phyloP scores from a whole-genome alignment of 2,329 filamentous ascomycete species.

The Coniochaeta sp. region DNA sequence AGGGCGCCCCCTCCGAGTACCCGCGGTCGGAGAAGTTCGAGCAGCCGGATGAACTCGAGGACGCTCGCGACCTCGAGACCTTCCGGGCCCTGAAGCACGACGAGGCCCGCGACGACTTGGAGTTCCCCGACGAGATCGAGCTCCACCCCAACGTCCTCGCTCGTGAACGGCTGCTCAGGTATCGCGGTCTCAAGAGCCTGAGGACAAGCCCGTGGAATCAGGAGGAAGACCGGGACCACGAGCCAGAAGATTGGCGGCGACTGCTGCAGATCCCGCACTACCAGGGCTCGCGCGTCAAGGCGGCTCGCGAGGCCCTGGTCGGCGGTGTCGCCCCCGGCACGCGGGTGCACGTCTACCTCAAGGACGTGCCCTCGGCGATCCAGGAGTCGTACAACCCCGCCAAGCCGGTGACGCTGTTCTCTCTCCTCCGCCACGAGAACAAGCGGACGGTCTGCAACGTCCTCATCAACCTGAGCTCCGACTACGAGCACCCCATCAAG shows the following conservation, averaged over 20 bases:
- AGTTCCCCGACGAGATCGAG: constrained; percentile 97
- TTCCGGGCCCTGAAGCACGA: constrained; percentile 72
- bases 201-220: constrained; percentile 84
- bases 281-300: constrained; percentile 69
- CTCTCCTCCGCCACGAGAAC: constrained; percentile 86
- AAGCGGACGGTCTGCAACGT: constrained; percentile 88
- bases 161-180: constrained; percentile 75
- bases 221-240: constrained; percentile 75
- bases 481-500: constrained; percentile 69
- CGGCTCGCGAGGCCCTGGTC: constrained; percentile 75
- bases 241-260: constrained; percentile 84
- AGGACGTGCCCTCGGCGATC: constrained; percentile 35
- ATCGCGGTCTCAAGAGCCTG: constrained; percentile 86
- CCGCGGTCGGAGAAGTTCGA: constrained; percentile 90
- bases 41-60: constrained; percentile 74
- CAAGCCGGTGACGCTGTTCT: constrained; percentile 68
- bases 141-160: constrained; percentile 81
- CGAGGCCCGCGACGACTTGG: constrained; percentile 82
- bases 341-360: constrained; percentile 72
- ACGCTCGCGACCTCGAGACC: constrained; percentile 68
- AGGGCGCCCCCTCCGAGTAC: constrained; percentile 79
- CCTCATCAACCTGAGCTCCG: constrained; percentile 77
- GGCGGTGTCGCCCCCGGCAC: constrained; percentile 82
- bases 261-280: constrained; percentile 87
- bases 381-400: constrained; percentile 42